Conservation (phyloP, 2,329 filamentous ascomycete genomes). For the Neobulgaria alba region DNA sequence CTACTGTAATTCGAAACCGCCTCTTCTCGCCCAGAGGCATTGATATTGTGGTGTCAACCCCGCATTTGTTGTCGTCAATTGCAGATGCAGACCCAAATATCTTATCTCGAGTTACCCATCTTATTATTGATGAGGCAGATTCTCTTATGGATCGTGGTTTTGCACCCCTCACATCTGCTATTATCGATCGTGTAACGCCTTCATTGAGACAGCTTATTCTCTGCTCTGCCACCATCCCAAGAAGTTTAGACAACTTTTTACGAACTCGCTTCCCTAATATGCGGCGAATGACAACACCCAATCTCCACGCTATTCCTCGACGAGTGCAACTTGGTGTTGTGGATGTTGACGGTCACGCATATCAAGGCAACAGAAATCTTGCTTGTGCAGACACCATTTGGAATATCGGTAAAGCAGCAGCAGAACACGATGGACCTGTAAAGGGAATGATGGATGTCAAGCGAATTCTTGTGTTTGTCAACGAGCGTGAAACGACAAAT, state of each 20-base stretch:
- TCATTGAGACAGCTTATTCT: conserved; percentile 81
- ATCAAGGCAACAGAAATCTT: conserved; percentile 83
- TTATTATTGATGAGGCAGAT: conserved; percentile 92
- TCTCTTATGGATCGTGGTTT: conserved; percentile 93
- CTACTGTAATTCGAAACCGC: conserved; percentile 73
- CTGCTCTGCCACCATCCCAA: conserved; percentile 93
- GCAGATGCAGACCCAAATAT: conserved; percentile 86
- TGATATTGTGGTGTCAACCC: conserved; percentile 80
- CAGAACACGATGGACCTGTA: conserved; percentile 46
- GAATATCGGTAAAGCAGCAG: conserved; percentile 74
- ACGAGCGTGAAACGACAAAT: conserved; percentile 83
- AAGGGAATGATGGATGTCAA: conserved; percentile 58
- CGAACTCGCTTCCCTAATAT: conserved; percentile 74
- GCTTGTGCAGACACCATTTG: conserved; percentile 94
- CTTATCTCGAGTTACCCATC: conserved; percentile 79
- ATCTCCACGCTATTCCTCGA: conserved; percentile 90
- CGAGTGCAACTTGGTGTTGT: conserved; percentile 90
- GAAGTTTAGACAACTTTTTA: conserved; percentile 80
- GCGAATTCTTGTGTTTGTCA: conserved; percentile 90
- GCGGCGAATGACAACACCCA: conserved; percentile 81
- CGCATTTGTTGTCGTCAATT: conserved; percentile 81
- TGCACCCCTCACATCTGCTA: conserved; percentile 68
- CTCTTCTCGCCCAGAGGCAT: conserved; percentile 75
- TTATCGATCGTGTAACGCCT: conserved; percentile 73
- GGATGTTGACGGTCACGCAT: conserved; percentile 86